Percentiles rank a stretch among this genome's conserved stretches.
Conservation (phyloP, 2,329 filamentous ascomycete species). For the Apiospora marii region DNA sequence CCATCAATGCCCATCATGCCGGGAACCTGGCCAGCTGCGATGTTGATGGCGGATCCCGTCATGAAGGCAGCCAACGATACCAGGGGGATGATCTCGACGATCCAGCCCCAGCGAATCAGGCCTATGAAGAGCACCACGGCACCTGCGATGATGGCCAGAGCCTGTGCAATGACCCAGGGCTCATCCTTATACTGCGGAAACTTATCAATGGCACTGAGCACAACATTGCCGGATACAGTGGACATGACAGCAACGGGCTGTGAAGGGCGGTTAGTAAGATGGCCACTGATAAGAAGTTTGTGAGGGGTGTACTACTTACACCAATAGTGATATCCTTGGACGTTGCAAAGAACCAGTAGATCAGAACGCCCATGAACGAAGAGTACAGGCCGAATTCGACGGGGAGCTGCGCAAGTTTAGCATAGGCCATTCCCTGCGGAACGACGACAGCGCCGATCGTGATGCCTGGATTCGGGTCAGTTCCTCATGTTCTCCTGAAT, state of each 20-base stretch:
- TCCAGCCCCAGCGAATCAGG: constrained; percentile 81
- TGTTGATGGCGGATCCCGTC: constrained; percentile 93
- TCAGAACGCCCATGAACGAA: constrained; percentile 92
- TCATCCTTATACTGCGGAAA: constrained; percentile 59
- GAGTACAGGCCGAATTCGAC: constrained; percentile 90
- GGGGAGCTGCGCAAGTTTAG: constrained; percentile 79
- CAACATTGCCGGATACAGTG: constrained; percentile 84
- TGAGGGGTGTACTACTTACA: constrained; percentile 57
- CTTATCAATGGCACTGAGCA: constrained; percentile 66
- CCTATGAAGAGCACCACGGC: constrained; percentile 81
- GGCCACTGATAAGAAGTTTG: constrained; percentile 24
- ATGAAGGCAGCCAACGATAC: constrained; percentile 94
- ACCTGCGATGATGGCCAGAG: constrained; percentile 80
- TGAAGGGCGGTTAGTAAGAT: background rate
- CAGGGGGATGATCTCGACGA: constrained; percentile 92
- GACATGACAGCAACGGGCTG: constrained; percentile 96
- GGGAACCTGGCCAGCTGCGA: constrained; percentile 83
- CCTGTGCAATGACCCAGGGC: constrained; percentile 76
- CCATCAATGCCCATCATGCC: constrained; percentile 80
- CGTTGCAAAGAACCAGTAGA: constrained; percentile 98
- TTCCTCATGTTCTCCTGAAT: constrained; percentile 28
- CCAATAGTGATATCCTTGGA: constrained; percentile 99
- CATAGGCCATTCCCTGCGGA: constrained; percentile 98
- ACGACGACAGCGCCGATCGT: constrained; percentile 76
- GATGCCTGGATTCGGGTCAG: constrained; percentile 45